Evolutionary conservation across 768 basidiomycete species (phyloP).

Genomic region (Agrocybe praecox): DNA sequence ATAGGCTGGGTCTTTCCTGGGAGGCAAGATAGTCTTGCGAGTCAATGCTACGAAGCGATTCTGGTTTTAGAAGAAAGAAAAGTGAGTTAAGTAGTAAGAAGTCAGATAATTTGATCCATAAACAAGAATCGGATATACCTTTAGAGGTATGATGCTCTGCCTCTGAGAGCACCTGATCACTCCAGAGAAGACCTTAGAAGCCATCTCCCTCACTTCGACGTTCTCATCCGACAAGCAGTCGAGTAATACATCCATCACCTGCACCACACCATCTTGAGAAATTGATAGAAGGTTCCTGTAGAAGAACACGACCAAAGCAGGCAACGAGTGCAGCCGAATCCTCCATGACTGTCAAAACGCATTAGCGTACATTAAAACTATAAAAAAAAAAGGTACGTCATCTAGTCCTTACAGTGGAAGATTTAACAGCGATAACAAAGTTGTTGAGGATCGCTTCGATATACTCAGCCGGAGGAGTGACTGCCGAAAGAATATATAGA

Average conservation of each 20-base stretch:
- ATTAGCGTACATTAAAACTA: slow-evolving; percentile 4
- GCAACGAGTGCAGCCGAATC: slow-evolving; percentile 84
- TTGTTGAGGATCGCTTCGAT: slow-evolving; percentile 60
- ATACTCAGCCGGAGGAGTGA: slow-evolving; percentile 72
- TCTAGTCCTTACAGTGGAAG: slow-evolving; percentile 59
- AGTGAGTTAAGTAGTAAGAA: background rate
- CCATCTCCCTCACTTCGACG: slow-evolving; percentile 91
- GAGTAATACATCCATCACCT: slow-evolving; percentile 81
- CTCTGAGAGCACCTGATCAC: slow-evolving; percentile 91
- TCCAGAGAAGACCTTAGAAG: slow-evolving; percentile 82
- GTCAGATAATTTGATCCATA: background rate
- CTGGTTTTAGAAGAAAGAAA: slow-evolving; percentile 48
- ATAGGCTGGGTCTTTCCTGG: slow-evolving; percentile 70
- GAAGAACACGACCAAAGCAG: slow-evolving; percentile 89
- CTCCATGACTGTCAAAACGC: slow-evolving; percentile 74
- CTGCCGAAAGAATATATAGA: slow-evolving; percentile 79
- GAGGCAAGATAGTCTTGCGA: slow-evolving; percentile 63
- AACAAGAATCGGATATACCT: slow-evolving; percentile 47
- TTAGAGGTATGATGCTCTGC: slow-evolving; percentile 81
- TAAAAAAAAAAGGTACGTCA: background rate
- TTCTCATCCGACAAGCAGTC: slow-evolving; percentile 89
- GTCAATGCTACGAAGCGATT: slow-evolving; percentile 78
- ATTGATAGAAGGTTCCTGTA: slow-evolving; percentile 86
- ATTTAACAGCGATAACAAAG: slow-evolving; percentile 74
- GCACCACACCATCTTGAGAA: slow-evolving; percentile 63